Percentiles rank a stretch among this genome's conserved stretches.
These are phyloP conservation scores for Mycena epipterygia DNA, from an alignment of 768 basidiomycete genomes.

Conservation along the genomic window DNA sequence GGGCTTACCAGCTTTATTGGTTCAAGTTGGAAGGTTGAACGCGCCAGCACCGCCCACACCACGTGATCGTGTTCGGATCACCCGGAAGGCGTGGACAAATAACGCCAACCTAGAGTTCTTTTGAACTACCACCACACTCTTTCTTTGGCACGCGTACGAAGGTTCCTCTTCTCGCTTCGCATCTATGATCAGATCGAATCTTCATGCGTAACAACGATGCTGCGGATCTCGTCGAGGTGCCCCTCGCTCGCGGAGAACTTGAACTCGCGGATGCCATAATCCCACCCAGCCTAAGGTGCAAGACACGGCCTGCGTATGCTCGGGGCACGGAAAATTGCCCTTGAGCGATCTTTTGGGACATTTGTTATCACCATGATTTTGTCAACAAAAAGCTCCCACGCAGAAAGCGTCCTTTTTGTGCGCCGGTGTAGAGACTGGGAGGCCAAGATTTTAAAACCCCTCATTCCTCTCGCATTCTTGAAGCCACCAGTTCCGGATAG, in stretches of 20 bases:
- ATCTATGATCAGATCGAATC: not conserved
- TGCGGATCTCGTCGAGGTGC: not conserved
- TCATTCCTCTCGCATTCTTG: not conserved
- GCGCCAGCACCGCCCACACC: not conserved
- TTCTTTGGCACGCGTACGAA: not conserved
- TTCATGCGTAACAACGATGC: not conserved
- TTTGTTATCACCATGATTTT: not conserved
- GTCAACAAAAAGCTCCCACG: not conserved
- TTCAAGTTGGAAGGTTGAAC: not conserved
- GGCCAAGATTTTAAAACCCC: not conserved
- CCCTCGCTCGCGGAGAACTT: not conserved
- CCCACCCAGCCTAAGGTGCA: not conserved
- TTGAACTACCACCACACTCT: conserved; percentile 1
- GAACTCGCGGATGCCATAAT: not conserved
- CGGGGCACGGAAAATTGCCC: not conserved
- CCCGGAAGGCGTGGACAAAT: not conserved
- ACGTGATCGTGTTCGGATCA: not conserved
- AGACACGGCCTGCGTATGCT: not conserved
- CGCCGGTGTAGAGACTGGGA: not conserved
- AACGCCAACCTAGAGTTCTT: not conserved
- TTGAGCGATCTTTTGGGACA: not conserved
- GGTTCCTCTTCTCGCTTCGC: not conserved
- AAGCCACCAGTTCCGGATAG: not conserved
- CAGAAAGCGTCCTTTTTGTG: not conserved
- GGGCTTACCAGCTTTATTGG: not conserved